These are phyloP conservation scores for Penicillium canariense DNA, from an alignment of 495 filamentous ascomycete genomes.

Conservation along the genomic window DNA sequence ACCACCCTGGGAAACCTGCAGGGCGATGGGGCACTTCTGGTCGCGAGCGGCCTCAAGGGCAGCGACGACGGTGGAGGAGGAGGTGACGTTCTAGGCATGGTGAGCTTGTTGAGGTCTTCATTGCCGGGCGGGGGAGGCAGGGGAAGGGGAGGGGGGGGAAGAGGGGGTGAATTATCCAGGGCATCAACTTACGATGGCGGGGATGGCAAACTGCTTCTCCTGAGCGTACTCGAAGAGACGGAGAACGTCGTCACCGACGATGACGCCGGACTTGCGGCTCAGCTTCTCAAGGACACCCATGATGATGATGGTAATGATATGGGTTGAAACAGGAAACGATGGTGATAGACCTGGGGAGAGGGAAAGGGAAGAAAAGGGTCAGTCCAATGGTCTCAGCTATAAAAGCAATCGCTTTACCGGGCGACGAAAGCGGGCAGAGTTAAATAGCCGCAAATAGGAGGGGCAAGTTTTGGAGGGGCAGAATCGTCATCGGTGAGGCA, in stretches of 20 bases:
- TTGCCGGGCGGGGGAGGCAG: background rate
- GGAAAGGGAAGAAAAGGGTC: conserved; percentile 9
- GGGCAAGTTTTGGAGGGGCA: conserved; percentile 19
- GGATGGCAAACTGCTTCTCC: conserved; percentile 83
- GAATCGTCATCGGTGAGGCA: conserved; percentile 29
- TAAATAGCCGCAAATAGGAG: background rate
- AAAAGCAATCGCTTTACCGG: conserved; percentile 19
- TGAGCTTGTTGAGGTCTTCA: background rate
- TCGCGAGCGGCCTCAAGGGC: conserved; percentile 92
- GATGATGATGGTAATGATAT: conserved; percentile 27
- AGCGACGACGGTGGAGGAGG: conserved; percentile 83
- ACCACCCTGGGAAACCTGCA: conserved; percentile 91
- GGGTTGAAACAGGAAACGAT: conserved; percentile 4
- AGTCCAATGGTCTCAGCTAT: no score
- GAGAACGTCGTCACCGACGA: conserved; percentile 79
- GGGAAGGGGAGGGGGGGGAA: background rate
- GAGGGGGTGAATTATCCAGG: background rate
- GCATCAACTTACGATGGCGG: conserved; percentile 68
- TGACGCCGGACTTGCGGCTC: conserved; percentile 77
- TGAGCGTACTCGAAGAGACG: conserved; percentile 81
- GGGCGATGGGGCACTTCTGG: conserved; percentile 79
- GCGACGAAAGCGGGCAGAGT: conserved; percentile 29
- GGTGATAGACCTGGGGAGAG: conserved; percentile 8
- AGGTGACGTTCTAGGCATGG: conserved; percentile 70
- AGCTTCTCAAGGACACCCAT: conserved; percentile 69